Evolutionary conservation across 176 grass and related monocot genomes (phyloP).

Genomic region (Miscanthus lutarioriparius): DNA sequence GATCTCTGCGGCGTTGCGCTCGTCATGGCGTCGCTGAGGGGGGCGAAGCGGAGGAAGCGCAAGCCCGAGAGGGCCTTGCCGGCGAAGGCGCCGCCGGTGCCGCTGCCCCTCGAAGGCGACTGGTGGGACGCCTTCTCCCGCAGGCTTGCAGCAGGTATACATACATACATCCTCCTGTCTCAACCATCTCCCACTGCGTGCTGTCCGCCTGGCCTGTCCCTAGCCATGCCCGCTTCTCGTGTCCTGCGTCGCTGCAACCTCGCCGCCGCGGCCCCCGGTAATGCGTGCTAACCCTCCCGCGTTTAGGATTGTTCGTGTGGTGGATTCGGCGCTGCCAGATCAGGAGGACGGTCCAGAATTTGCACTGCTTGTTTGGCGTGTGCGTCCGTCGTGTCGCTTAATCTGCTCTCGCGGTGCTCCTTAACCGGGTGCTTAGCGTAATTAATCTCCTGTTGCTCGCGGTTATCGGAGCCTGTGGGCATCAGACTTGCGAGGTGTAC

Average conservation of each 20-base stretch:
- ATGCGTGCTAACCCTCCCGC: slow-evolving; percentile 29
- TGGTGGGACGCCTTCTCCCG: slow-evolving; percentile 76
- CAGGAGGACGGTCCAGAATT: slow-evolving; percentile 39
- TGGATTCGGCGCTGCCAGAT: slow-evolving; percentile 44
- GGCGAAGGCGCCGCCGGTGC: slow-evolving; percentile 36
- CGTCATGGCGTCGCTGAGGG: slow-evolving; percentile 66
- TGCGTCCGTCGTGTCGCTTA: slow-evolving; percentile 11
- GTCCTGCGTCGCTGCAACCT: slow-evolving; percentile 12
- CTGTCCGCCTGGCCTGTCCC: no score
- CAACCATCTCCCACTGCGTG: slow-evolving; percentile 14
- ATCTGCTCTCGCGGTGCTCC: slow-evolving; percentile 5
- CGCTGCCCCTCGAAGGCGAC: slow-evolving; percentile 41
- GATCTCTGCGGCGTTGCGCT: slow-evolving; percentile 34
- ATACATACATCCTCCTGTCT: slow-evolving; percentile 23
- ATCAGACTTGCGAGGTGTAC: slow-evolving; percentile 5
- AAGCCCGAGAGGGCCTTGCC: slow-evolving; percentile 37
- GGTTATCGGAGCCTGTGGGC: not conserved
- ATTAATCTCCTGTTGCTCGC: slow-evolving; percentile 35
- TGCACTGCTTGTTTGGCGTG: slow-evolving; percentile 21
- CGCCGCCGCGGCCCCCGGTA: slow-evolving; percentile 21
- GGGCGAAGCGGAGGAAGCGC: slow-evolving; percentile 61
- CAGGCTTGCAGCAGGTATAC: slow-evolving; percentile 67
- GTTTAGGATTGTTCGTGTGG: slow-evolving; percentile 20
- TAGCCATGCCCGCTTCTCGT: not conserved
- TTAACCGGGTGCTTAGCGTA: slow-evolving; percentile 31